A percentile compares a stretch with the other conserved stretches of the same genome.
phyloP scores from a whole-genome alignment of 176 grass and related monocot species.

The Zea mays region DNA sequence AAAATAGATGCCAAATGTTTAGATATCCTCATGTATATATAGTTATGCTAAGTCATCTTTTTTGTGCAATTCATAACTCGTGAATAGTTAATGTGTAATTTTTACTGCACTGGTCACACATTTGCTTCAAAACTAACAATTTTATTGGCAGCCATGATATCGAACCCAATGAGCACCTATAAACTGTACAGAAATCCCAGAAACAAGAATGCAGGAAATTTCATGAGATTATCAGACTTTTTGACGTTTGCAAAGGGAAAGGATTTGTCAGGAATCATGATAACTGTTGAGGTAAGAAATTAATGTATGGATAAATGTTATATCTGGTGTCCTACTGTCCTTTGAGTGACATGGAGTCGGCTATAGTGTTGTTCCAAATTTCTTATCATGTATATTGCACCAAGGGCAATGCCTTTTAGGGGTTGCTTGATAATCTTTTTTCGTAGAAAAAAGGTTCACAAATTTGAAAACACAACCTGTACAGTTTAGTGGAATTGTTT shows the following conservation, averaged over 20 bases:
- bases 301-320: conserved; percentile 7
- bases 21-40: neutral
- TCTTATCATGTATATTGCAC: neutral
- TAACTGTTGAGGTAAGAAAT: conserved; percentile 81
- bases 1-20: neutral
- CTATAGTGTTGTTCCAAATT: neutral
- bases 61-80: conserved; percentile 6
- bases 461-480: neutral
- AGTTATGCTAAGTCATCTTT: conserved; percentile 3
- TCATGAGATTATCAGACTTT: conserved; percentile 84
- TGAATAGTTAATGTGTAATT: neutral
- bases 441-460: neutral
- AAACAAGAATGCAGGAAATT: conserved; percentile 64
- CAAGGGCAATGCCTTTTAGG: neutral
- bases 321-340: neutral
- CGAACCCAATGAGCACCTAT: conserved; percentile 13
- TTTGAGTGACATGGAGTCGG: neutral
- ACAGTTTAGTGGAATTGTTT: neutral
- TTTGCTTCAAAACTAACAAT: conserved; percentile 35
- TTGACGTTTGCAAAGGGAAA: conserved; percentile 66
- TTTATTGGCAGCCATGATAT: conserved; percentile 66
- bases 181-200: conserved; percentile 51
- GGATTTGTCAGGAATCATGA: conserved; percentile 68
- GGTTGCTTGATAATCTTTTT: neutral
- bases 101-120: conserved; percentile 22